Base-by-base conservation (phyloP, 1,284 basidiomycete species). In the Cerioporus squamosus region DNA sequence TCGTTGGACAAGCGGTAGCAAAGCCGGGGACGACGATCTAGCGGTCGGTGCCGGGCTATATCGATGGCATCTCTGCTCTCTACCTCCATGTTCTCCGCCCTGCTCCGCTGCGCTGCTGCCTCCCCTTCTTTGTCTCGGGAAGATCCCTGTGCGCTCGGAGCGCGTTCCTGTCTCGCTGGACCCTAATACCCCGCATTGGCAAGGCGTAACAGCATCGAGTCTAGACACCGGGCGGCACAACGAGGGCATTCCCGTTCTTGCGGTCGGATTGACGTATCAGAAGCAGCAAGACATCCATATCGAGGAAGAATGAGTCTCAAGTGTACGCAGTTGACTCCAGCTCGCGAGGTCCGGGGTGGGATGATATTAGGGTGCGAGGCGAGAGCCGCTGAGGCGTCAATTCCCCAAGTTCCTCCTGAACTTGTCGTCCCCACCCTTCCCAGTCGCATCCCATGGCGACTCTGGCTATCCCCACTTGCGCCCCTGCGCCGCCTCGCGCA, bases 251-350 rank as follows among this genome's bases (percentile, higher is more conserved):
- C 55, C 44, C 51, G 40, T 44, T 51, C 54, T 38, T 29, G 54
- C 47, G 26, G 36, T 29, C 44, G 55, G 50, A 14, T 31, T 63
- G 53, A 59, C 57, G 62, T 61, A 57, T 59, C 59, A 61, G 59
- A 61, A 57, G 62, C 51, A 20, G 48, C 24, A 31, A 26, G 54
- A 23, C 23, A 5, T 24, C 31, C 40, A 38, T 46, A 20, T 22
- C 33, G 42, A 50, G 53, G 10, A 40, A 36, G 44, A 44, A 44
- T 14, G 38, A 52, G 48, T 52, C 23, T 45, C 23, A 36, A 24
- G 24, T 23, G 36, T 40, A 45, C 44, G 45, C 22, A 42, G 38
- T 49, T 15, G 51, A 57, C 50, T 57, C 46, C 51, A 52, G 26
- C 51, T 51, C 38, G 15, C 55, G 31, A 49, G 29, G 46, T 20